Evolutionary conservation across 2,329 filamentous ascomycete species (phyloP).

Genomic region (Paraphoma chrysanthemicola): DNA sequence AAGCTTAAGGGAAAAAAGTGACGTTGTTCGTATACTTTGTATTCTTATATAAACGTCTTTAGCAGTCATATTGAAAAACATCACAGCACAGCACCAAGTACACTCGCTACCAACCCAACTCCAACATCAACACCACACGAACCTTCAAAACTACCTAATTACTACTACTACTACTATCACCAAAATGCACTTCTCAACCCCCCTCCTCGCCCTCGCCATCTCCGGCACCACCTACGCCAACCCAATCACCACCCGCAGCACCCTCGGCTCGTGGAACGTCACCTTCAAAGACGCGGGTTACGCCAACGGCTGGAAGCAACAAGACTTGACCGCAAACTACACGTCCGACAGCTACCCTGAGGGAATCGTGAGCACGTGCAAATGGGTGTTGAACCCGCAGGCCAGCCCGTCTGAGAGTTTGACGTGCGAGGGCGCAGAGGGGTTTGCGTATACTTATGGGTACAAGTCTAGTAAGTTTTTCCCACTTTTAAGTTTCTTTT

Average conservation of each 20-base stretch:
- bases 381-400: constrained; percentile 2
- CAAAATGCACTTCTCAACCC: constrained; percentile 3
- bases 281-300: background rate
- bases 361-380: constrained; percentile 6
- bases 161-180: too few relatives aligned
- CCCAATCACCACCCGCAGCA: background rate
- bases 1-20: background rate
- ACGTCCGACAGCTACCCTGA: constrained; percentile 7
- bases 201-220: constrained; percentile 5
- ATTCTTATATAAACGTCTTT: too few relatives aligned
- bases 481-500: too few relatives aligned
- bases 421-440: background rate
- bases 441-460: too few relatives aligned
- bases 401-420: background rate
- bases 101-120: background rate
- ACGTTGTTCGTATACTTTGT: background rate
- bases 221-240: background rate
- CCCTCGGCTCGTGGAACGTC: background rate
- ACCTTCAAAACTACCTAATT: background rate
- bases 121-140: constrained; percentile 1
- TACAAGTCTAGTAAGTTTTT: too few relatives aligned
- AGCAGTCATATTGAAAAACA: background rate
- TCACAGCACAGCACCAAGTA: background rate
- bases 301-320: constrained; percentile 11
- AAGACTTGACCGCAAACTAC: constrained; percentile 9